These are phyloP conservation scores for Gypsophila paniculata DNA, from an alignment of 179 eudicot genomes.

Conservation along the genomic window DNA sequence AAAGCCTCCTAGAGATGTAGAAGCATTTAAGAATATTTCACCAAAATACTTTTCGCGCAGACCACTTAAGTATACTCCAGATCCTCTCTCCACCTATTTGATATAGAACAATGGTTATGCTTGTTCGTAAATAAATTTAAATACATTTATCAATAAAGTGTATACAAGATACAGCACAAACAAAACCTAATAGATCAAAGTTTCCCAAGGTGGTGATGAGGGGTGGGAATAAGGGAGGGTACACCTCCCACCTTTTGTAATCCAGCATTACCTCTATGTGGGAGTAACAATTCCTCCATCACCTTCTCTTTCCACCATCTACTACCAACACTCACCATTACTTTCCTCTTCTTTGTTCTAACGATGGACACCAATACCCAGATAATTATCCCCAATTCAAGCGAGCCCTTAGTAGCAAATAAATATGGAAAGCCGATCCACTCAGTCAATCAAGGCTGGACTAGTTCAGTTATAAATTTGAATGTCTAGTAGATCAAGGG, in stretches of 20 bases:
- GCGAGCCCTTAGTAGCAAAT: background rate
- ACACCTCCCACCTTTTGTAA: too few relatives aligned
- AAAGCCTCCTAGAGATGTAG: conserved; percentile 40
- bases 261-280: too few relatives aligned
- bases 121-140: conserved; percentile 2
- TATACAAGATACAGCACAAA: conserved; percentile 10
- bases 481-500: background rate
- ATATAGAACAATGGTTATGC: background rate
- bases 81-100: conserved; percentile 88
- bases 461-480: background rate
- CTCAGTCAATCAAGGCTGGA: background rate
- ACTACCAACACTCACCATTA: too few relatives aligned
- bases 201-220: too few relatives aligned
- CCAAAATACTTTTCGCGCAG: conserved; percentile 91
- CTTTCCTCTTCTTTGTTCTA: too few relatives aligned
- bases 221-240: too few relatives aligned
- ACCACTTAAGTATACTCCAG: conserved; percentile 82
- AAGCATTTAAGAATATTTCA: conserved; percentile 83
- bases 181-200: conserved; percentile 9
- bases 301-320: too few relatives aligned
- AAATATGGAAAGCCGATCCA: background rate
- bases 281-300: too few relatives aligned
- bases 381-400: too few relatives aligned
- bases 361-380: too few relatives aligned
- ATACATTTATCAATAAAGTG: background rate